These are phyloP conservation scores for Thraustochytrium sp. DNA, from an alignment of 352 stramenopile genomes.

Conservation along the genomic window DNA sequence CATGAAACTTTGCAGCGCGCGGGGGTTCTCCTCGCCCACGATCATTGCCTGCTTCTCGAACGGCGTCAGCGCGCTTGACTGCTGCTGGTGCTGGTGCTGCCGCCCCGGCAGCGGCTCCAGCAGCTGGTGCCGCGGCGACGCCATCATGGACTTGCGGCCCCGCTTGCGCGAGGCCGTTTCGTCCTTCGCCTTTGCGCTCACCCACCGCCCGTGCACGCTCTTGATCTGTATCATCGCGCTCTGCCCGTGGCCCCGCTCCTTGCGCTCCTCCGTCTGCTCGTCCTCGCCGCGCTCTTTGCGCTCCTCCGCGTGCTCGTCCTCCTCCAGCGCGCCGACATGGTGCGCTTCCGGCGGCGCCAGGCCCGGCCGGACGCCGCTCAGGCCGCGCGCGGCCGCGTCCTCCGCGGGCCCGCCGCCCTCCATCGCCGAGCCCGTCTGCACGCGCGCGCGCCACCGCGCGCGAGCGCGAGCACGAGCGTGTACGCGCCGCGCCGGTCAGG, in stretches of 20 bases:
- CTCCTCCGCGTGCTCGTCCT: too few species aligned
- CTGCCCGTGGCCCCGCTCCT: background rate
- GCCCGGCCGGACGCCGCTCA: too few species aligned
- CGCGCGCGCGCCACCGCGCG: too few species aligned
- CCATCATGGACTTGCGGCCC: background rate
- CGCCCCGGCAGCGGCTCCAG: background rate
- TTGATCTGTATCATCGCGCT: background rate
- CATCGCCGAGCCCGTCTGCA: too few species aligned
- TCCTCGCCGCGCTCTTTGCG: background rate
- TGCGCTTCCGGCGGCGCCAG: too few species aligned
- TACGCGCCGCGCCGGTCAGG: too few species aligned
- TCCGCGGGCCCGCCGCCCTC: too few species aligned
- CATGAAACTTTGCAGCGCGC: conserved; percentile 70
- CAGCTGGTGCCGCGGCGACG: background rate
- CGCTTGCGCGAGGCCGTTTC: background rate
- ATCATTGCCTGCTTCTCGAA: conserved; percentile 16
- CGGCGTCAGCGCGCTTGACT: background rate
- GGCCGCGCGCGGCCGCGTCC: too few species aligned
- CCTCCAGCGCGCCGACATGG: background rate
- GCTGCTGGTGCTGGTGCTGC: background rate
- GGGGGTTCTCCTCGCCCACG: conserved; percentile 13
- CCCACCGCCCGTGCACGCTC: conserved; percentile 19
- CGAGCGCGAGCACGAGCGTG: too few species aligned
- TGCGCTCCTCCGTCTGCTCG: background rate
- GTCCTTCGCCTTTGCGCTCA: background rate